Conservation (phyloP, 805 yeast genomes). For the Candida railenensis region DNA sequence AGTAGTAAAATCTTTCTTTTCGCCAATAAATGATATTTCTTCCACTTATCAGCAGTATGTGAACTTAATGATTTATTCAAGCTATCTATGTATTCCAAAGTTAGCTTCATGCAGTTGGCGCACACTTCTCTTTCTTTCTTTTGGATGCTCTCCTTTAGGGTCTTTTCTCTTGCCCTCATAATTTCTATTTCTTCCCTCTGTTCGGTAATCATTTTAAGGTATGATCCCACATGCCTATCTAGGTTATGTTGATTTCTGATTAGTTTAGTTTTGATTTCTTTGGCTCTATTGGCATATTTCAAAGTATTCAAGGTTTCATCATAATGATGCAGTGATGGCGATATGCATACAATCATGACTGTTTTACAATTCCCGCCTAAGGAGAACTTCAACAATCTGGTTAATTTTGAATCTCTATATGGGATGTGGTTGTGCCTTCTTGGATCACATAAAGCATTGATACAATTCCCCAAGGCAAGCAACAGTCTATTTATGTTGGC, state of each 20-base stretch:
- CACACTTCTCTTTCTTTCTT: not conserved
- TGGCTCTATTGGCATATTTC: constrained; percentile 89
- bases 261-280: constrained; percentile 81
- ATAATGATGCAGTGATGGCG: constrained; percentile 83
- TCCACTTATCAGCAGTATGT: constrained; percentile 28
- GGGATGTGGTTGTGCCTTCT: constrained; percentile 75
- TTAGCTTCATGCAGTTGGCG: not conserved
- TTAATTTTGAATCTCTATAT: constrained; percentile 85
- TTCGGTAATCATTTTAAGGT: constrained; percentile 78
- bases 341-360: constrained; percentile 91
- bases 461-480: constrained; percentile 89
- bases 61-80: not conserved
- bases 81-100: not conserved
- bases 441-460: constrained; percentile 83
- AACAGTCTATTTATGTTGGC: constrained; percentile 90
- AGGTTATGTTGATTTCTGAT: constrained; percentile 71
- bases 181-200: constrained; percentile 74
- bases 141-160: not conserved
- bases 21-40: constrained; percentile 42
- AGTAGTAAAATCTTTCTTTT: constrained; percentile 46
- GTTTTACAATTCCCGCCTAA: constrained; percentile 94
- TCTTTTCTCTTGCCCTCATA: constrained; percentile 52
- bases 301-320: constrained; percentile 92
- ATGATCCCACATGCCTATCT: constrained; percentile 82
- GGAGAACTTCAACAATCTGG: constrained; percentile 83